Evolutionary conservation across 805 yeast genomes (phyloP).

Genomic region (Vanderwaltozyma yarrowii): DNA sequence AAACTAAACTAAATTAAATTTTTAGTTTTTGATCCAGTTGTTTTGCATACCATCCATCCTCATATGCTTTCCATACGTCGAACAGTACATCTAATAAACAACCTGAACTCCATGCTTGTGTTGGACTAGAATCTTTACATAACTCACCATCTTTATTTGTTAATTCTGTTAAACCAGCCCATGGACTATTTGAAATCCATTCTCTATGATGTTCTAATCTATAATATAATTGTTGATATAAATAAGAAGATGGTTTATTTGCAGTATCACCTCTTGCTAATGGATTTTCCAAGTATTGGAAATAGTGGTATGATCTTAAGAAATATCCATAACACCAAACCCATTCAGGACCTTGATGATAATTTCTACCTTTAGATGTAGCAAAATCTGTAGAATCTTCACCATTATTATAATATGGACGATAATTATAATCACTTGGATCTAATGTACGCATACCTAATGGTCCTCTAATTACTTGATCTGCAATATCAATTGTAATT

Average conservation of each 20-base stretch:
- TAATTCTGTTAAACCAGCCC: conserved; percentile 92
- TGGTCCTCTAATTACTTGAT: conserved; percentile 69
- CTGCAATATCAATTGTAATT: conserved; percentile 63
- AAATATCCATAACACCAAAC: conserved; percentile 87
- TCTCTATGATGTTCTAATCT: conserved; percentile 54
- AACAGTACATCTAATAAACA: conserved; percentile 72
- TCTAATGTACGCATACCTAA: conserved; percentile 87
- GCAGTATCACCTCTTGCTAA: conserved; percentile 25
- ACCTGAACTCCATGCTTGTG: conserved; percentile 95
- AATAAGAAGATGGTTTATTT: conserved; percentile 36
- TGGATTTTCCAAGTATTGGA: conserved; percentile 36
- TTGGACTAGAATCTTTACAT: conserved; percentile 83
- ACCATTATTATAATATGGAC: conserved; percentile 79
- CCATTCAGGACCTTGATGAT: conserved; percentile 99
- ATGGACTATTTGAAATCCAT: conserved; percentile 66
- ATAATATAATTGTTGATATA: conserved; percentile 48
- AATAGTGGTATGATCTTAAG: conserved; percentile 59
- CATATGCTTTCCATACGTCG: conserved; percentile 35
- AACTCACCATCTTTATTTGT: conserved; percentile 79
- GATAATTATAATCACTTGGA: conserved; percentile 83
- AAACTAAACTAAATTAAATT: no score
- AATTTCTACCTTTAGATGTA: conserved; percentile 89
- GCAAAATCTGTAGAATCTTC: conserved; percentile 81
- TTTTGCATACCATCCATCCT: conserved; percentile 1
- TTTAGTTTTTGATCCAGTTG: not conserved